Percentiles rank a stretch among this genome's conserved stretches.
Evolutionary conservation across 2,329 filamentous ascomycete genomes (phyloP).

Genomic region (Nothophaeocryptopus gaeumannii): DNA sequence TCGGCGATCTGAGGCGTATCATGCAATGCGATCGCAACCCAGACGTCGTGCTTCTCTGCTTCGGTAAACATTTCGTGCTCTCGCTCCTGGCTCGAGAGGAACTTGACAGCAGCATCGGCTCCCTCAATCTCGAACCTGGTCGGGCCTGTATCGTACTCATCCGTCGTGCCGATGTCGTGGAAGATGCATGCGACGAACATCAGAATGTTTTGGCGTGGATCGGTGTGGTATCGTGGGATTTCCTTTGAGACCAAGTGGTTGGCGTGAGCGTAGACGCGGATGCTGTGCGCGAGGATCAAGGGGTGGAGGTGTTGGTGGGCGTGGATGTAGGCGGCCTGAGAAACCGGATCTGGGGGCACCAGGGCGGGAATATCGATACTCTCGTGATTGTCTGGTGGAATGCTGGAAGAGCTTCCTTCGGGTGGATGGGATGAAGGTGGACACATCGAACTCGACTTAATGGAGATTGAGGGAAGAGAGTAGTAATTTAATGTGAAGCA

Average conservation of each 20-base stretch:
- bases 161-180: slow-evolving; percentile 37
- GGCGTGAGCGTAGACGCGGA: slow-evolving; percentile 26
- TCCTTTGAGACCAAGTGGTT: slow-evolving; percentile 12
- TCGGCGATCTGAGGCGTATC: slow-evolving; percentile 47
- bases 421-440: too few species aligned
- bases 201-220: slow-evolving; percentile 3
- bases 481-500: too few species aligned
- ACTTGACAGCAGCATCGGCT: slow-evolving; percentile 40
- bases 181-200: slow-evolving; percentile 35
- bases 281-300: slow-evolving; percentile 23
- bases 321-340: slow-evolving; percentile 17
- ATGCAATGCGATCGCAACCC: slow-evolving; percentile 47
- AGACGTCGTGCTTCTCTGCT: slow-evolving; percentile 40
- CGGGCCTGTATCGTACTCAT: slow-evolving; percentile 30
- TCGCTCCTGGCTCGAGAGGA: slow-evolving; percentile 27
- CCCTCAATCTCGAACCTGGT: slow-evolving; percentile 48
- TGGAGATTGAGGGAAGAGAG: too few species aligned
- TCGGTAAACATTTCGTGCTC: slow-evolving; percentile 23
- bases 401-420: too few species aligned
- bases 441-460: too few species aligned
- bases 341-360: slow-evolving; percentile 19
- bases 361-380: neutral
- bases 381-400: neutral
- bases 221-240: neutral
- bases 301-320: slow-evolving; percentile 17